Conservation (phyloP, 306 rosid species). For the Urtica urens region DNA sequence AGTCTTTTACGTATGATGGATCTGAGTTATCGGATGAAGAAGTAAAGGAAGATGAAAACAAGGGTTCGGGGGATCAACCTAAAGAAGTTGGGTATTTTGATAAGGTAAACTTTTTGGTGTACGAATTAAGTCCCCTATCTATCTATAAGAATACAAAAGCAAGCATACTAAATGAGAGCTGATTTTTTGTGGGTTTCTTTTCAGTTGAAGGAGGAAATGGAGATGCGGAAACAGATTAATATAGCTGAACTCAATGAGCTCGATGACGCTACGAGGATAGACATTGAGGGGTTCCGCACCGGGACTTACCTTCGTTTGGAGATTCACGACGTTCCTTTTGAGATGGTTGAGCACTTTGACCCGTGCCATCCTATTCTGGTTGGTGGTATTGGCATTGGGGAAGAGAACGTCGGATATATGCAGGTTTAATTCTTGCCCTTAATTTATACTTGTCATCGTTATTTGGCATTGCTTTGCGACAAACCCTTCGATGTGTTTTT, state of each 20-base stretch:
- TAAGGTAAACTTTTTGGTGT: slow-evolving; percentile 42
- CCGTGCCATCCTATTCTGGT: slow-evolving; percentile 84
- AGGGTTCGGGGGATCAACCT: slow-evolving; percentile 30
- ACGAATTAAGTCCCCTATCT: slow-evolving; percentile 1
- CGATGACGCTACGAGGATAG: slow-evolving; percentile 68
- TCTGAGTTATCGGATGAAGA: slow-evolving; percentile 49
- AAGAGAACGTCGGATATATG: slow-evolving; percentile 86
- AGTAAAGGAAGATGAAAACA: slow-evolving; percentile 29
- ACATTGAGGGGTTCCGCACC: slow-evolving; percentile 68
- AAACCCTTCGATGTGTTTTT: not conserved
- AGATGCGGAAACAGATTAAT: slow-evolving; percentile 68
- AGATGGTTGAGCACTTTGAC: slow-evolving; percentile 77
- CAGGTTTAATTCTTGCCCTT: slow-evolving; percentile 38
- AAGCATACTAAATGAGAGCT: not conserved
- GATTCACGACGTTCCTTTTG: slow-evolving; percentile 72
- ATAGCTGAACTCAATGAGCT: slow-evolving; percentile 77
- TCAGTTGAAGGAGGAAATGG: slow-evolving; percentile 81
- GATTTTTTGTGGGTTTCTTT: slow-evolving; percentile 12
- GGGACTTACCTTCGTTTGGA: slow-evolving; percentile 89
- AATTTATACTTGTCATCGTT: too few species aligned
- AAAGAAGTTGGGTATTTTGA: slow-evolving; percentile 61
- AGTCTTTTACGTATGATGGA: slow-evolving; percentile 44
- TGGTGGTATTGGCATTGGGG: slow-evolving; percentile 85
- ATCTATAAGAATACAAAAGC: slow-evolving; percentile 5
- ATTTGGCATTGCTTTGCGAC: too few species aligned